Evolutionary conservation across 768 basidiomycete species (phyloP), one percentile per base, ranked within the genome.

Genomic region (Agrocybe praecox): DNA sequence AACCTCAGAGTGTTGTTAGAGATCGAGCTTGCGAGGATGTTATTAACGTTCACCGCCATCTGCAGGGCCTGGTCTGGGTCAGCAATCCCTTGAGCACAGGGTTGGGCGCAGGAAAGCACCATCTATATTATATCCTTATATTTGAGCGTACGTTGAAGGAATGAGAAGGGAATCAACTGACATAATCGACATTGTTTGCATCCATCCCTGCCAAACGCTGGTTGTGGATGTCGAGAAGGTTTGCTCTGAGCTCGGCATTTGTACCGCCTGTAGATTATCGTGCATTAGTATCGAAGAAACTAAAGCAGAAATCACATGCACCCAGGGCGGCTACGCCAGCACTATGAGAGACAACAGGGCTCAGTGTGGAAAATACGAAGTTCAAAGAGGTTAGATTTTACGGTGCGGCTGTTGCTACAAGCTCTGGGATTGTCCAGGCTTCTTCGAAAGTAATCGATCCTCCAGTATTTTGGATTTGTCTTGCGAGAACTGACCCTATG

Each of bases 1-100:
- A 80, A 79, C 5, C 77, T 68, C 19, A 62, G 63, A 0, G 76
- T 76, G 44, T 74, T 73, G 42, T 77, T 79, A 6, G 74, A 55
- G 24, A 79, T 79, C 2, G 61, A 57, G 14, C 63, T 65, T n/a
- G 75, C 75, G 8, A 79, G 63, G 34, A 68, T 60, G 52, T 80
- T 67, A 53, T 80, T 77, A 5, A 74, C 67, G 2, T 56, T 62
- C 12, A 69, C 58, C 2, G 78, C 76, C 63, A 74, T 62, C 21
- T 60, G 65, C n/a, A 67, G 74, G 17, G 74, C 76, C 0, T 57
- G 50, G 3, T 53, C 61, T 21, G 70, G 72, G 52, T 77, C 72
- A 0, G 72, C 67, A 17, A 77, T 68, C 1, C 73, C 74, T 57
- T 78, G 77, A 40, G 75, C 69, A 50, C 76, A 75, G 1, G 76